Evolutionary conservation across 2,329 filamentous ascomycete species (phyloP), one percentile per base, ranked within the genome.

Genomic region (Sarocladium oryzae): DNA sequence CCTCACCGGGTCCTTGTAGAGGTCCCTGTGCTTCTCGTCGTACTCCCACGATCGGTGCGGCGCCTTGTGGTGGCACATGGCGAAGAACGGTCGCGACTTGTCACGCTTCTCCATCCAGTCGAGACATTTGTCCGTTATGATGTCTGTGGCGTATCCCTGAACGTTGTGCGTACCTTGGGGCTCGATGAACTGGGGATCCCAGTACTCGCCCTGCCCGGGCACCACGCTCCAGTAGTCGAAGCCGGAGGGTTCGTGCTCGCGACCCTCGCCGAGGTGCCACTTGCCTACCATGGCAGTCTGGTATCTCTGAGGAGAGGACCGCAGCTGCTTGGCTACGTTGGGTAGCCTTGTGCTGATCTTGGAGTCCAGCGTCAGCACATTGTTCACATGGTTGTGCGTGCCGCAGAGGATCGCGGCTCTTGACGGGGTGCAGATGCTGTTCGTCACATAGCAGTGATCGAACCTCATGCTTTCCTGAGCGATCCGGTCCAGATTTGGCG

Each of bases 41-140:
- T 64, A 76, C 55, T 79, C 75, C 76, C 76, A 79, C 13, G 66
- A 69, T 3, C 75, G 66, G 55, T 79, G 76, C 0, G 76, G 76
- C 1, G 76, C 76, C 55, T 79, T 79, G 58, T 79, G 76, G 55
- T 79, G 76, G 57, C 74, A 78, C 76, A 79, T 79, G 38, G 77
- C 56, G 56, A 78, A 79, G 60, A 79, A 79, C 11, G 40, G 40
- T 52, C 64, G 64, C 36, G 65, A 63, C 7, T 64, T 61, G 18
- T 67, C 61, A 10, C 61, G 56, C 30, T 60, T 43, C 30, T 63
- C 57, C 16, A 77, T 68, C 57, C 65, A 76, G 24, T 69, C 57
- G 4, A 78, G 54, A 21, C 64, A 69, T 59, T 76, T 77, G 52
- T 78, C 69, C 0, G 74, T 76, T 53, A 78, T 77, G 53, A 78